Conservation (phyloP, 2,329 filamentous ascomycete genomes). For the Ramichloridium luteum region DNA sequence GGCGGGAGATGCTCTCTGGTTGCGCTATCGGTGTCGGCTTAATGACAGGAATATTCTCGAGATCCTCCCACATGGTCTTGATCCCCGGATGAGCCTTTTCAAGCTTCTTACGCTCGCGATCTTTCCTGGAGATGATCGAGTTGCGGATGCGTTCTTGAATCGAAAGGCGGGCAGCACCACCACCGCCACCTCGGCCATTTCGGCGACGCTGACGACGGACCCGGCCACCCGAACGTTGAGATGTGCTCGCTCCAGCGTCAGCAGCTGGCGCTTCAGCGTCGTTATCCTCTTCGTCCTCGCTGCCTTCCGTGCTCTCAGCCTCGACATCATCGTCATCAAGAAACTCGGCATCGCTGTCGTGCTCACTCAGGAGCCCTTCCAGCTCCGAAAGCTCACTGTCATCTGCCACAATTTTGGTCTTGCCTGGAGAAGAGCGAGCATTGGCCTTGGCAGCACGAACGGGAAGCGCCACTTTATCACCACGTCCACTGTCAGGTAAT, state of each 20-base stretch:
- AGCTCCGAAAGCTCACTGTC: constrained; percentile 9
- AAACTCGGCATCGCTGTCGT: constrained; percentile 19
- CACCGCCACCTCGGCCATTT: constrained; percentile 16
- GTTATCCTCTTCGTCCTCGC: constrained; percentile 13
- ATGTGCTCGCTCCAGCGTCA: constrained; percentile 4
- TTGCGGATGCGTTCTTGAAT: constrained; percentile 9
- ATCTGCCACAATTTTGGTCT: constrained; percentile 13
- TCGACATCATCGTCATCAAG: constrained; percentile 22
- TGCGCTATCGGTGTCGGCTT: constrained; percentile 53
- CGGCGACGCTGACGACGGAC: constrained; percentile 5
- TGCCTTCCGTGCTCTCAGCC: constrained; percentile 14
- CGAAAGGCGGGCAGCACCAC: constrained; percentile 13
- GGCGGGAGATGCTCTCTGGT: constrained; percentile 65
- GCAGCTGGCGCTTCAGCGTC: constrained; percentile 22
- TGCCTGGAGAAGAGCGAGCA: constrained; percentile 19
- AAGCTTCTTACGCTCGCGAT: constrained; percentile 51
- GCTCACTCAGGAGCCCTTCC: constrained; percentile 25
- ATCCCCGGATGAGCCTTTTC: constrained; percentile 68
- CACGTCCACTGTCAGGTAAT: constrained; percentile 4
- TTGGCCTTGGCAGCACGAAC: constrained; percentile 13
- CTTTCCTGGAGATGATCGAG: constrained; percentile 19
- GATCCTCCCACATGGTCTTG: constrained; percentile 69
- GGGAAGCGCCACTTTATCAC: constrained; percentile 11
- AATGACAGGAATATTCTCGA: constrained; percentile 57
- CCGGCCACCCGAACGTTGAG: constrained; percentile 4